A percentile compares a stretch with the other conserved stretches of the same genome.
Evolutionary conservation across 2,329 filamentous ascomycete genomes (phyloP).

Genomic region (Colletotrichum horii): DNA sequence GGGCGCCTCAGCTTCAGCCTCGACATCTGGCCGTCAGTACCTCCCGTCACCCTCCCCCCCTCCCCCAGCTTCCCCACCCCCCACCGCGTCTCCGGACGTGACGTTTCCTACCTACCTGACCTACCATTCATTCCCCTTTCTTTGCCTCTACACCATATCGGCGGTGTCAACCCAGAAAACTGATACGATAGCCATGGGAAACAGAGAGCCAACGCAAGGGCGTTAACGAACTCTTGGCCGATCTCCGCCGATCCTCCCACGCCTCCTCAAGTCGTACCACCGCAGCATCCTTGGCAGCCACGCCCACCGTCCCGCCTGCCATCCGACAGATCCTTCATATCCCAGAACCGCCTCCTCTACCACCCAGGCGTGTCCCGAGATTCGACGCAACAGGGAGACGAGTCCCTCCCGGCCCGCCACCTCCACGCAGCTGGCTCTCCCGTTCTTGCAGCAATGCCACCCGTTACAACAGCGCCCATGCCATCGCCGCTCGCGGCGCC

Average conservation of each 20-base stretch:
- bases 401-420: slow-evolving; percentile 62
- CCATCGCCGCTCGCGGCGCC: background rate
- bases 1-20: slow-evolving; percentile 21
- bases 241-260: slow-evolving; percentile 54
- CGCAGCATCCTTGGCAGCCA: slow-evolving; percentile 7
- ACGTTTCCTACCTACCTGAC: background rate
- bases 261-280: slow-evolving; percentile 9
- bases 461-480: background rate
- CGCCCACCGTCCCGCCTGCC: slow-evolving; percentile 55
- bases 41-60: background rate
- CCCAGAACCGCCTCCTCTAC: slow-evolving; percentile 59
- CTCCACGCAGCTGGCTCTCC: slow-evolving; percentile 62
- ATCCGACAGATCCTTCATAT: slow-evolving; percentile 65
- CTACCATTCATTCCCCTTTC: background rate
- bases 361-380: slow-evolving; percentile 48
- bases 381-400: slow-evolving; percentile 54
- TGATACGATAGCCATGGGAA: slow-evolving; percentile 10
- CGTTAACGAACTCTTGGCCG: slow-evolving; percentile 67
- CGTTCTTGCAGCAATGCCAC: slow-evolving; percentile 27
- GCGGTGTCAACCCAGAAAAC: background rate
- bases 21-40: slow-evolving; percentile 17
- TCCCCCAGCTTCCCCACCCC: background rate
- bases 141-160: background rate
- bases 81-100: background rate
- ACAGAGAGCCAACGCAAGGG: slow-evolving; percentile 41